phyloP scores from a whole-genome alignment of 2,329 filamentous ascomycete genomes.

The Nectriaceae sp. region DNA sequence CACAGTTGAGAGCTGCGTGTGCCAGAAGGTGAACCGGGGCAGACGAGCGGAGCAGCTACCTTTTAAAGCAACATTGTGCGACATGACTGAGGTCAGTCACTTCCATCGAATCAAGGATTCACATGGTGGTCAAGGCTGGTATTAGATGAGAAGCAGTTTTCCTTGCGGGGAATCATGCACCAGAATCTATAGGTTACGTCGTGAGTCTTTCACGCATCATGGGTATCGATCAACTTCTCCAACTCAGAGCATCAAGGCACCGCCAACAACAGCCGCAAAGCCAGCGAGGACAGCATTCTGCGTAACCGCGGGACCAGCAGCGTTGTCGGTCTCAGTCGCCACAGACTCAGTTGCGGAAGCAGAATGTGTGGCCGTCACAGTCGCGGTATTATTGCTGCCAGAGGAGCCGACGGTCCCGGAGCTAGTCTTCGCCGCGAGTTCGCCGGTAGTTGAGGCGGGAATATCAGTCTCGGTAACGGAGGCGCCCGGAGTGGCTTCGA shows the following conservation, averaged over 20 bases:
- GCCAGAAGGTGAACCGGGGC: neutral
- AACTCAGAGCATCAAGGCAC: constrained; percentile 37
- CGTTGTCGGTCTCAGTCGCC: constrained; percentile 26
- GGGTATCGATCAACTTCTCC: neutral
- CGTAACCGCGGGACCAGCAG: constrained; percentile 33
- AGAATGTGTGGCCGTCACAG: constrained; percentile 9
- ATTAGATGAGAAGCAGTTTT: neutral
- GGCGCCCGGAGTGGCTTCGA: constrained; percentile 18
- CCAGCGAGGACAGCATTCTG: constrained; percentile 39
- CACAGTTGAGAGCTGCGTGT: neutral
- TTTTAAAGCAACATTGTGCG: neutral
- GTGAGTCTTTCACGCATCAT: neutral
- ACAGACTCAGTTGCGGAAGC: constrained; percentile 9
- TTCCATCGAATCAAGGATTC: neutral
- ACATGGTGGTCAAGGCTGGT: neutral
- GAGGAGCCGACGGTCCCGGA: constrained; percentile 11
- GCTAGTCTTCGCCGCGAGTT: constrained; percentile 7
- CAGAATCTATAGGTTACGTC: neutral
- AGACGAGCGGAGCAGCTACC: neutral
- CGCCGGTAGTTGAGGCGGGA: constrained; percentile 5
- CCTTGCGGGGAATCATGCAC: neutral
- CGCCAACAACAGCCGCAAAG: constrained; percentile 36
- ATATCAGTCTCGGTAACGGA: constrained; percentile 11
- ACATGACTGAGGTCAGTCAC: neutral
- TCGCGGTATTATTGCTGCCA: neutral